These are phyloP conservation scores for Barnettozyma botsteinii DNA, from an alignment of 805 yeast genomes.

Conservation along the genomic window DNA sequence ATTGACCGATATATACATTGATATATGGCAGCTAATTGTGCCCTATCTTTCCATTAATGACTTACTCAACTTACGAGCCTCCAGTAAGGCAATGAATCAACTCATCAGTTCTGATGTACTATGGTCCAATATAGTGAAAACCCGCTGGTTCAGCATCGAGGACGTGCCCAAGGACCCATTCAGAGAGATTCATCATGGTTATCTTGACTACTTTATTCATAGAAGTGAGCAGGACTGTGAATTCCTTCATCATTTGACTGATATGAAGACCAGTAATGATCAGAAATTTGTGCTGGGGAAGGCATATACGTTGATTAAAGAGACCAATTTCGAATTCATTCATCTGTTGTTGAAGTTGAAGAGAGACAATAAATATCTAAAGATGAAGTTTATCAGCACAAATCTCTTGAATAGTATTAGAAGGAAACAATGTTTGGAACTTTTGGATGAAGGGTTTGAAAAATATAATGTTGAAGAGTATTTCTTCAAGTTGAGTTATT, in stretches of 20 bases:
- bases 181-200: neutral
- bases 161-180: slow-evolving; percentile 5
- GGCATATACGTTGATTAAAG: slow-evolving; percentile 7
- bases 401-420: slow-evolving; percentile 11
- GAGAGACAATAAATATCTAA: slow-evolving; percentile 6
- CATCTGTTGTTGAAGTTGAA: slow-evolving; percentile 13
- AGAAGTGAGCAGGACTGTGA: slow-evolving; percentile 9
- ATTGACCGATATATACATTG: slow-evolving; percentile 14
- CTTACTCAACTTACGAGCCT: slow-evolving; percentile 11
- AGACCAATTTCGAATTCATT: slow-evolving; percentile 5
- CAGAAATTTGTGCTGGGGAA: slow-evolving; percentile 7
- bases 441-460: neutral
- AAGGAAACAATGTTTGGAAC: slow-evolving; percentile 1
- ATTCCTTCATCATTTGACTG: neutral
- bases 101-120: slow-evolving; percentile 11
- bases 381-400: slow-evolving; percentile 10
- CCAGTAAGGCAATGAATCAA: slow-evolving; percentile 2
- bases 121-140: slow-evolving; percentile 11
- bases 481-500: slow-evolving; percentile 5
- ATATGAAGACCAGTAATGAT: neutral
- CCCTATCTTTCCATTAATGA: slow-evolving; percentile 7
- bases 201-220: slow-evolving; percentile 3
- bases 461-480: slow-evolving; percentile 11
- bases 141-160: slow-evolving; percentile 14
- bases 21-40: slow-evolving; percentile 15